A percentile compares a stretch with the other conserved stretches of the same genome.
These are phyloP conservation scores for Senna siamea DNA, from an alignment of 306 rosid genomes.

Conservation along the genomic window DNA sequence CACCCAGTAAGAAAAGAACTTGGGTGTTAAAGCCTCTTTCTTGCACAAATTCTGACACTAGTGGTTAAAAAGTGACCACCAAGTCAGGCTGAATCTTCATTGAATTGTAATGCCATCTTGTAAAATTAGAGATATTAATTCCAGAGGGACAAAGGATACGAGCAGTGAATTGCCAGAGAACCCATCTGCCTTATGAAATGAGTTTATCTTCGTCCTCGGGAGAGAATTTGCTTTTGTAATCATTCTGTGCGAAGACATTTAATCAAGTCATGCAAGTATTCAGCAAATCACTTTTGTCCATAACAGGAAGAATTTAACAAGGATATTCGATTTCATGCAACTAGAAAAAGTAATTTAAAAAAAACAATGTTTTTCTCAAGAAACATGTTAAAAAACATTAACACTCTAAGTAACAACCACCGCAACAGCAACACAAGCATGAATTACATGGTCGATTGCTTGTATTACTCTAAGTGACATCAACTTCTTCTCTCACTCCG, in stretches of 20 bases:
- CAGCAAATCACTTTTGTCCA: background rate
- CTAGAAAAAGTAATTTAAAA: background rate
- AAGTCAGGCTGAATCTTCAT: conserved; percentile 36
- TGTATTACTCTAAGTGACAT: background rate
- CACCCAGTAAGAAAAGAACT: conserved; percentile 40
- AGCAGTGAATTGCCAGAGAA: conserved; percentile 38
- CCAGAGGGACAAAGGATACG: conserved; percentile 47
- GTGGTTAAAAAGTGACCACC: conserved; percentile 36
- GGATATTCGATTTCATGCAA: background rate
- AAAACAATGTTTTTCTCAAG: background rate
- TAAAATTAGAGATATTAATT: conserved; percentile 39
- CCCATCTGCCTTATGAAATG: conserved; percentile 37
- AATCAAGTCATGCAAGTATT: conserved; percentile 27
- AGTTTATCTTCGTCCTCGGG: conserved; percentile 52
- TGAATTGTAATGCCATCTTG: conserved; percentile 38
- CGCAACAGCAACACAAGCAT: conserved; percentile 1
- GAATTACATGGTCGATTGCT: background rate
- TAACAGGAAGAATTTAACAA: background rate
- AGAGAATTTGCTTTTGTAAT: conserved; percentile 37
- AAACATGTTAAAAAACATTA: background rate
- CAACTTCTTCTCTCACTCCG: background rate
- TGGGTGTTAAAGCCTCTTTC: conserved; percentile 39
- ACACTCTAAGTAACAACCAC: background rate
- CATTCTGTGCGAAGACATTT: conserved; percentile 40
- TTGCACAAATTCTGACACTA: conserved; percentile 27